Evolutionary conservation across 345 rosid species (phyloP), one percentile per base, ranked within the genome.

Genomic region (Melaleuca quinquenervia): DNA sequence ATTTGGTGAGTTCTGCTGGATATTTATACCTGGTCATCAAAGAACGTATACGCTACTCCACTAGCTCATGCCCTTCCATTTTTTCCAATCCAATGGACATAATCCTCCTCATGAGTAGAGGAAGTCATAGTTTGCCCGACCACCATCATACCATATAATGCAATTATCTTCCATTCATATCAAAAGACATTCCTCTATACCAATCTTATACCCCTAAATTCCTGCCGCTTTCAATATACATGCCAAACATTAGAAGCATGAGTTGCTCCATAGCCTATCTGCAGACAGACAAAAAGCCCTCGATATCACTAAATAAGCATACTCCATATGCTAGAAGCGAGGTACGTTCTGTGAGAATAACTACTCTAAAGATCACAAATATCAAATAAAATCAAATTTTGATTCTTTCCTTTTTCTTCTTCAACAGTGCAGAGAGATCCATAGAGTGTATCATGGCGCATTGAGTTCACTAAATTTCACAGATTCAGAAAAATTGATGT

Each of bases 51-150:
- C 22, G 99, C 96, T 62, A 91, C 29, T 83, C 99, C 99, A 49
- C 96, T 96, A 24, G 99, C 99, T 88, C 99, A 98, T 32, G 99
- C 99, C 89, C 99, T 93, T 45, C 98, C 99, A 21, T 98, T 97
- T 89, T 98, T 95, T 83, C 99, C 99, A 85, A 97, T 97, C 90
- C 99, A 92, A 86, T 97, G 99, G 83, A 97, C 98, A 88, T 97
- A 97, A 84, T 97, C 99, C 89, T 97, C 99, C 83, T 95, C 96
- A 85, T 98, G 98, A 53, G 94, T 95, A 13, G 99, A 41, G 98
- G 84, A 97, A 97, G 88, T 97, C 99, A 88, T 95, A 97, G 88
- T 97, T 97, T 41, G 41, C 41, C 41, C 41, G 4, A 51, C 14
- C 14, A 16, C 52, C 52, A 14, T 50, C 52, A 50, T 50, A 50